Evolutionary conservation across 1,284 basidiomycete genomes (phyloP).

Genomic region (Ustilago bromivora): DNA sequence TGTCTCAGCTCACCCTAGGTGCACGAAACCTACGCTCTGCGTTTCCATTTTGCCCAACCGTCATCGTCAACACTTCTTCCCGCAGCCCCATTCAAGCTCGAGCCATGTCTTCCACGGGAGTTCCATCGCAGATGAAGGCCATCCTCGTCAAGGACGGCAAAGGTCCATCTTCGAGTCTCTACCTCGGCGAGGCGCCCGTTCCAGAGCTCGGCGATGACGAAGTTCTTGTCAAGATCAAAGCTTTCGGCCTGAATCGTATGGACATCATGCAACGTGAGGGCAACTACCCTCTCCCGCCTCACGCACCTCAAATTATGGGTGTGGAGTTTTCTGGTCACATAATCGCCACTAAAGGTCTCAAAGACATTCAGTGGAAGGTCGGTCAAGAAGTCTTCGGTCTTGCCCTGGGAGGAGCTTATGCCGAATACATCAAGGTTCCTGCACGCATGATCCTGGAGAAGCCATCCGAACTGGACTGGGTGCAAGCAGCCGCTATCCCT

Average conservation of each 20-base stretch:
- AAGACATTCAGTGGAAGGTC: conserved; percentile 71
- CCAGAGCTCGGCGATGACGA: conserved; percentile 75
- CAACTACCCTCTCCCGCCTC: conserved; percentile 77
- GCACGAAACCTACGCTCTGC: neutral
- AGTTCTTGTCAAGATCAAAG: conserved; percentile 75
- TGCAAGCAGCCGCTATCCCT: conserved; percentile 73
- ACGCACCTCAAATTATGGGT: conserved; percentile 82
- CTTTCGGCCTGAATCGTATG: conserved; percentile 68
- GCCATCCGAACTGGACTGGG: conserved; percentile 81
- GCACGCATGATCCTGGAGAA: conserved; percentile 81
- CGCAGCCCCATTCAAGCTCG: conserved; percentile 7
- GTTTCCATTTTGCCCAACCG: neutral
- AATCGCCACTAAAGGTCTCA: conserved; percentile 71
- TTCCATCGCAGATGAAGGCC: conserved; percentile 77
- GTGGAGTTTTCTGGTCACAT: conserved; percentile 82
- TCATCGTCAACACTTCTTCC: neutral
- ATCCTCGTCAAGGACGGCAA: conserved; percentile 83
- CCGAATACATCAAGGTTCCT: conserved; percentile 83
- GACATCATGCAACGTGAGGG: conserved; percentile 68
- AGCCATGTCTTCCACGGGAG: conserved; percentile 24
- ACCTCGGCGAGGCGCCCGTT: conserved; percentile 77
- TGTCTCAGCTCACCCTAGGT: conserved; percentile 7
- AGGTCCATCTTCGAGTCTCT: conserved; percentile 82
- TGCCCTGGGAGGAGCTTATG: conserved; percentile 80
- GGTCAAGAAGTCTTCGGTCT: conserved; percentile 91